Base-by-base conservation (phyloP, 768 basidiomycete species). In the Clathrus columnatus region DNA sequence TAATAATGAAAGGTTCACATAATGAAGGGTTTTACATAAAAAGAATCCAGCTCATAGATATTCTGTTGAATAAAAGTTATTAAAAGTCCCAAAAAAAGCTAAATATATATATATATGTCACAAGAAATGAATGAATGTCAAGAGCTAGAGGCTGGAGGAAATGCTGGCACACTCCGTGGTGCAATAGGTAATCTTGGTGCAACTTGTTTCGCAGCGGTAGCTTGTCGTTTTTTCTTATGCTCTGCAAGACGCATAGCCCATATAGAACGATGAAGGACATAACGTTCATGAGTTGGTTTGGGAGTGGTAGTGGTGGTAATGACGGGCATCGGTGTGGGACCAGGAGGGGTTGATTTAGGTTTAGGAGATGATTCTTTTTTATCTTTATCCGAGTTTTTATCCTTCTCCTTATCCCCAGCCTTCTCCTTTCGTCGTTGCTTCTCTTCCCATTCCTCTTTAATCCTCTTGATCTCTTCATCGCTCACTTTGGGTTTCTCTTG, bases 361-460 rank as follows among this genome's bases (percentile, higher is more conserved):
- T 64, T 63, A 45, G 72, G 58, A 10, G 69, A 58, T 14, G 63
- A 67, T 60, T 69, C 61, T 30, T 70, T 69, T 42, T 70, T 69
- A 36, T 72, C 70, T 17, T 64, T 57, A 27, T 63, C 60, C 58
- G 66, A 7, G 30, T 36, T n/a, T 54, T 75, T 67, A 51, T 72
- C 70, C 58, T 73, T 68, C 41, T 72, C 72, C 54, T 74, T 72
- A 54, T 73, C 73, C 61, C 77, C 75, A 60, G 74, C 76, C 60
- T 75, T 76, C 61, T 83, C 76, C 67, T 82, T 86, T 65, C 71
- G 71, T 60, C 71, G 80, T 69, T 86, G 84, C 63, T 77, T 81
- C 61, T 81, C 83, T 67, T 84, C 87, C 85, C 83, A 93, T 69
- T 87, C 87, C 61, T 74, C 80, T 68, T 84, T 90, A 62, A 84